Conservation (phyloP, 148 eudicot genomes). For the Nyssa sinensis region DNA sequence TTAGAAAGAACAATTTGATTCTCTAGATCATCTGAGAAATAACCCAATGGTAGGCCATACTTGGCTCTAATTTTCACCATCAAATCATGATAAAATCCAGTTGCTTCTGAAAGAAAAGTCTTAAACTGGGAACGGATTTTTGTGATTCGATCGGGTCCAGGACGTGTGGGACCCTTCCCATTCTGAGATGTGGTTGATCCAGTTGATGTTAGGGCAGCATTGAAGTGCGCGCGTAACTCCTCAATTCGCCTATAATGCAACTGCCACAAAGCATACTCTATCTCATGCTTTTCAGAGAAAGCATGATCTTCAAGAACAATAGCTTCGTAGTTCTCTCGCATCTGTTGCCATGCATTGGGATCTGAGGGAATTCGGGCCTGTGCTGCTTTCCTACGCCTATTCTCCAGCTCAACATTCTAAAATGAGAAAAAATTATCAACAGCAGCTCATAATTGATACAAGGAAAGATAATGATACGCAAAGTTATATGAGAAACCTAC, state of each 20-base stretch:
- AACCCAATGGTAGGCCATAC: constrained; percentile 67
- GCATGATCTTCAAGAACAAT: constrained; percentile 85
- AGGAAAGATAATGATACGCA: neutral
- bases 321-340: constrained; percentile 91
- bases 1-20: constrained; percentile 38
- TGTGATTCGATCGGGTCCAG: constrained; percentile 52
- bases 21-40: constrained; percentile 57
- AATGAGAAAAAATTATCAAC: neutral
- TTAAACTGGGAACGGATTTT: constrained; percentile 84
- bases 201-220: constrained; percentile 55
- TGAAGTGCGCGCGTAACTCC: constrained; percentile 66
- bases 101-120: constrained; percentile 87
- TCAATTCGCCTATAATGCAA: constrained; percentile 87
- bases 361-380: constrained; percentile 69
- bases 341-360: constrained; percentile 79
- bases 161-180: constrained; percentile 64
- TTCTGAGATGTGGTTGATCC: constrained; percentile 47
- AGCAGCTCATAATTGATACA: neutral
- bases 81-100: constrained; percentile 94
- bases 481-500: constrained; percentile 1
- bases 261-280: constrained; percentile 92
- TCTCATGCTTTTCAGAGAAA: constrained; percentile 76
- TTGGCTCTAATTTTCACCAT: constrained; percentile 85
- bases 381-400: constrained; percentile 54
- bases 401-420: constrained; percentile 87